phyloP scores from a whole-genome alignment of 2,329 filamentous ascomycete species.

The Taxawa tesnikishii region DNA sequence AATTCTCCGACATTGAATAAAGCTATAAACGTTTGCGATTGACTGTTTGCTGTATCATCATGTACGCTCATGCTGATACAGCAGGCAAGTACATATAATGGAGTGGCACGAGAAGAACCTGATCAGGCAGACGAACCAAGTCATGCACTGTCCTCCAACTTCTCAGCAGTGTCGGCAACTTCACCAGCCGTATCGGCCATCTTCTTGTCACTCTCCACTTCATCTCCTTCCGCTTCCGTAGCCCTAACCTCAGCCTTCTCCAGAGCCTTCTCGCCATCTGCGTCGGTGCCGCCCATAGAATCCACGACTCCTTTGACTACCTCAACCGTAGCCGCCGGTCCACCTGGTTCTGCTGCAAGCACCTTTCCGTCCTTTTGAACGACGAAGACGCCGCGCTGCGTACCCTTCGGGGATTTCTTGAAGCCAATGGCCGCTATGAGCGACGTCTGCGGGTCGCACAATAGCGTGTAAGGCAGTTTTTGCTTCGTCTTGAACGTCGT shows the following conservation, averaged over 20 bases:
- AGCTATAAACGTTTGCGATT: no score
- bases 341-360: slow-evolving; percentile 59
- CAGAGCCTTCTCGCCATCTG: slow-evolving; percentile 15
- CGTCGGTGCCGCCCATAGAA: slow-evolving; percentile 20
- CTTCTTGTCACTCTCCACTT: slow-evolving; percentile 19
- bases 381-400: slow-evolving; percentile 76
- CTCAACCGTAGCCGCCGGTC: slow-evolving; percentile 65
- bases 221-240: slow-evolving; percentile 13
- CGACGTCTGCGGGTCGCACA: slow-evolving; percentile 65
- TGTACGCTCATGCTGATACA: no score
- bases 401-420: slow-evolving; percentile 72
- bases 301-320: slow-evolving; percentile 62
- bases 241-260: slow-evolving; percentile 21
- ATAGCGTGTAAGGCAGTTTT: slow-evolving; percentile 72
- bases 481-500: slow-evolving; percentile 88
- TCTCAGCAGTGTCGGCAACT: slow-evolving; percentile 33
- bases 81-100: no score
- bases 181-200: slow-evolving; percentile 27
- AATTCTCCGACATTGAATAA: no score
- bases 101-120: no score
- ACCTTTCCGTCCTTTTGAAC: slow-evolving; percentile 59
- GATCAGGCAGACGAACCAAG: no score
- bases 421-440: slow-evolving; percentile 82
- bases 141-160: slow-evolving; percentile 9
- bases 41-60: no score